These are phyloP conservation scores for Simplicillium aogashimaense DNA, from an alignment of 2,329 filamentous ascomycete genomes.

Conservation along the genomic window DNA sequence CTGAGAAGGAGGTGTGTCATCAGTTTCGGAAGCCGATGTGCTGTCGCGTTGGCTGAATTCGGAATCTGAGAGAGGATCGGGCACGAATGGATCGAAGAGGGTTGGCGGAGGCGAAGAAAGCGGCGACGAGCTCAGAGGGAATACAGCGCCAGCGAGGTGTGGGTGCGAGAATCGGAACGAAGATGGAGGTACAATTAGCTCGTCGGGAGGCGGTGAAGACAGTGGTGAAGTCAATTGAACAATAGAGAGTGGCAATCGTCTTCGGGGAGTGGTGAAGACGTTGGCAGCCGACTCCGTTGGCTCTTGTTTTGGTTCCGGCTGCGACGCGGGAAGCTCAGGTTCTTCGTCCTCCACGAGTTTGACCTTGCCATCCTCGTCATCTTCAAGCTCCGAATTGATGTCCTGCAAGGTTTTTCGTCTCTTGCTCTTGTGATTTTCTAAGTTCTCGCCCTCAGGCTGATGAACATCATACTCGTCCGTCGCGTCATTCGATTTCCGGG, in stretches of 20 bases:
- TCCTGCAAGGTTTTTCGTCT: slow-evolving; percentile 2
- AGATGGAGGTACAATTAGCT: slow-evolving; percentile 15
- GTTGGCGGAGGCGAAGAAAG: slow-evolving; percentile 45
- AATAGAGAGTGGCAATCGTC: slow-evolving; percentile 7
- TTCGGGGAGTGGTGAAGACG: slow-evolving; percentile 8
- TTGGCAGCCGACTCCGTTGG: background rate
- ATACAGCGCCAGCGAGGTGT: slow-evolving; percentile 10
- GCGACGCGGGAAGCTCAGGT: slow-evolving; percentile 2
- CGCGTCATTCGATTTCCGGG: slow-evolving; percentile 17
- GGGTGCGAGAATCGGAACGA: slow-evolving; percentile 12
- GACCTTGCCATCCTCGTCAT: background rate
- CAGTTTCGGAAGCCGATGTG: slow-evolving; percentile 32
- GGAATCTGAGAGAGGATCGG: slow-evolving; percentile 23
- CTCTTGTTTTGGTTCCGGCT: background rate
- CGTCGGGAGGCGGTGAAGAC: slow-evolving; percentile 25
- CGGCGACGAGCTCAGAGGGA: slow-evolving; percentile 37
- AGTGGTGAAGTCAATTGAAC: slow-evolving; percentile 22
- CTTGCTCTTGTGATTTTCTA: slow-evolving; percentile 1
- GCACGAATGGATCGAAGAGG: slow-evolving; percentile 40
- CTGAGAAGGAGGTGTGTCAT: slow-evolving; percentile 30
- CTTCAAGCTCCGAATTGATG: slow-evolving; percentile 1
- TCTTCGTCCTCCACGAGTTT: slow-evolving; percentile 6
- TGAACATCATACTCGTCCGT: slow-evolving; percentile 9
- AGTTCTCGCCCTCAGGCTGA: background rate
- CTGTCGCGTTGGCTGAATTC: slow-evolving; percentile 24